Evolutionary conservation across 495 filamentous ascomycete species (phyloP).

Genomic region (Pseudoneurospora amorphoporcata): DNA sequence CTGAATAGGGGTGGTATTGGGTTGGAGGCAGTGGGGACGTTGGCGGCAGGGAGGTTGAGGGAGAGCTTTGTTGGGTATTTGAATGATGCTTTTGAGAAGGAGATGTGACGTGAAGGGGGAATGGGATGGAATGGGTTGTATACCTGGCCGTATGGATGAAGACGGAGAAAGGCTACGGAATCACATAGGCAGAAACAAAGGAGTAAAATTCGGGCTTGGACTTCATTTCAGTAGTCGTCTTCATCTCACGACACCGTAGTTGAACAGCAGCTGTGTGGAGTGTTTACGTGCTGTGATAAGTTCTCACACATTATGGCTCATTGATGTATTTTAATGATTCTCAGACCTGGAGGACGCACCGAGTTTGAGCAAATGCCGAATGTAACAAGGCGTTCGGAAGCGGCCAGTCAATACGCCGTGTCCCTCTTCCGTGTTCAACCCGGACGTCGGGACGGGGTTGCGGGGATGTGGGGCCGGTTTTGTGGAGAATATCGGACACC

Average conservation of each 20-base stretch:
- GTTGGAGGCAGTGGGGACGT: slow-evolving; percentile 33
- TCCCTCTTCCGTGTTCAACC: background rate
- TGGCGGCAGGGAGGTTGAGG: slow-evolving; percentile 45
- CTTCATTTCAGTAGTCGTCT: no score
- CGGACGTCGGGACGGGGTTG: background rate
- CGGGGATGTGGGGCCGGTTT: background rate
- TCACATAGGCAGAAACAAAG: background rate
- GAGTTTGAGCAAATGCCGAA: no score
- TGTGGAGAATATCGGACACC: background rate
- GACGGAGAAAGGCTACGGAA: no score
- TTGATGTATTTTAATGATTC: no score
- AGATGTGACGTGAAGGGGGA: slow-evolving; percentile 17
- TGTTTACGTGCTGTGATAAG: no score
- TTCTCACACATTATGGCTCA: no score
- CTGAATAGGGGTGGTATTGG: slow-evolving; percentile 54
- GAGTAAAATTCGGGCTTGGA: background rate
- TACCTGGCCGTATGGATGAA: no score
- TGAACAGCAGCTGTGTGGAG: no score
- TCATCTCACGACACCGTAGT: no score
- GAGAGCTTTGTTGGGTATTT: slow-evolving; percentile 66
- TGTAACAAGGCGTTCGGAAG: background rate
- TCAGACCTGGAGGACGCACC: no score
- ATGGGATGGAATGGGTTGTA: no score
- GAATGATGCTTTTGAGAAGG: slow-evolving; percentile 52
- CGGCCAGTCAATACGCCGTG: background rate